Conservation (phyloP, 768 basidiomycete species). For the Amanita rimosa region DNA sequence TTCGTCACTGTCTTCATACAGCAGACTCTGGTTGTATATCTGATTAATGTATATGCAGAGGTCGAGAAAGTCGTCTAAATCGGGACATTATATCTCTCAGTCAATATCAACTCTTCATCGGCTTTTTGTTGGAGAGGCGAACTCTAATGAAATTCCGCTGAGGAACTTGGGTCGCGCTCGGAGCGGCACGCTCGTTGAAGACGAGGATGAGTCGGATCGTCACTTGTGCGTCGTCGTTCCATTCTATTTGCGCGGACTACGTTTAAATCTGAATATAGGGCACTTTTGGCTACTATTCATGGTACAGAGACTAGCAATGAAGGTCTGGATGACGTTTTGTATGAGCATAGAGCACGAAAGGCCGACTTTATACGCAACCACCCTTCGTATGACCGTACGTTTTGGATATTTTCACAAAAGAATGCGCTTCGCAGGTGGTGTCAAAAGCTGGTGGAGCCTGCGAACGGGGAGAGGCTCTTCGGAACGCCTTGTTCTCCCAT, state of each 20-base stretch:
- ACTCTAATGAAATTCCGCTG: slow-evolving; percentile 46
- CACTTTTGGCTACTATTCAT: slow-evolving; percentile 56
- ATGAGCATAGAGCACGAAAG: slow-evolving; percentile 65
- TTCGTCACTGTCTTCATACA: slow-evolving; percentile 5
- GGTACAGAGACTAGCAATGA: slow-evolving; percentile 36
- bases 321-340: slow-evolving; percentile 47
- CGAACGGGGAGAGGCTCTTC: slow-evolving; percentile 79
- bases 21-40: slow-evolving; percentile 8
- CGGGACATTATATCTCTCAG: slow-evolving; percentile 41
- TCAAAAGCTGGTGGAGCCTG: slow-evolving; percentile 75
- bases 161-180: slow-evolving; percentile 37
- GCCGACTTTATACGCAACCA: slow-evolving; percentile 84
- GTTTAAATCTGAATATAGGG: slow-evolving; percentile 27
- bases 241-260: neutral
- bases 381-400: slow-evolving; percentile 81
- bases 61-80: slow-evolving; percentile 18
- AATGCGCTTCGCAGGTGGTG: slow-evolving; percentile 63
- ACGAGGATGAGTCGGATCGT: slow-evolving; percentile 58
- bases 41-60: neutral
- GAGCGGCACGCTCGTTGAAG: slow-evolving; percentile 19
- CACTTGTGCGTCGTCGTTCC: slow-evolving; percentile 46
- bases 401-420: slow-evolving; percentile 83
- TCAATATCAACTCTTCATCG: slow-evolving; percentile 53
- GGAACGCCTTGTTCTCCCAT: slow-evolving; percentile 60
- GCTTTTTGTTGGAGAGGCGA: slow-evolving; percentile 49